A percentile compares a stretch with the other conserved stretches of the same genome.
phyloP scores from a whole-genome alignment of 1,284 basidiomycete species.

The Ceratobasidium sp. region DNA sequence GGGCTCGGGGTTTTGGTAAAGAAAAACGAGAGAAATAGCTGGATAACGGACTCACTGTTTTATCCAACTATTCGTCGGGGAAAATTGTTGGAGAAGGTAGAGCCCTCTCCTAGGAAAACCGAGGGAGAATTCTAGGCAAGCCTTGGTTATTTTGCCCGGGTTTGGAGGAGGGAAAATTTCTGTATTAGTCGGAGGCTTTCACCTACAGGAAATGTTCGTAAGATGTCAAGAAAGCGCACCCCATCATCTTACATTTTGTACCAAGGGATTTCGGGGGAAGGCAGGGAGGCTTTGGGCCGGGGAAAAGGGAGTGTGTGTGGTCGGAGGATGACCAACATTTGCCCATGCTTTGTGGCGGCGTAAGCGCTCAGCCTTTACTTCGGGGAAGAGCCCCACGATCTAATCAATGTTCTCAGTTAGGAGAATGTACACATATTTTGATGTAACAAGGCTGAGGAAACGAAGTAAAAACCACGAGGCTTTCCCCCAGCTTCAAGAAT shows the following conservation, averaged over 20 bases:
- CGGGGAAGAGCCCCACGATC: not conserved
- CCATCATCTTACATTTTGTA: not conserved
- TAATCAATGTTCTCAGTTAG: not conserved
- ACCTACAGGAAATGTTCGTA: not conserved
- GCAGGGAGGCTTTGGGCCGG: not conserved
- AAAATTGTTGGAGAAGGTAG: too few species aligned
- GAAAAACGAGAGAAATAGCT: too few species aligned
- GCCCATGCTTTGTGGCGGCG: not conserved
- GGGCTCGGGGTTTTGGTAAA: too few species aligned
- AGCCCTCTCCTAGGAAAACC: too few species aligned
- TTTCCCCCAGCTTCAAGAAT: not conserved
- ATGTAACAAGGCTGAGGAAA: slow-evolving; percentile 1
- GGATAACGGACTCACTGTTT: too few species aligned
- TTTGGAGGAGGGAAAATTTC: not conserved
- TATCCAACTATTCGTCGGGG: too few species aligned
- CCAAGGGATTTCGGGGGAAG: not conserved
- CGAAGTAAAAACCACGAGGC: not conserved
- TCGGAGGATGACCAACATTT: not conserved
- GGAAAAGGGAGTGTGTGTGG: not conserved
- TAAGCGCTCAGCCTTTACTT: slow-evolving; percentile 5
- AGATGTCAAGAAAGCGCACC: not conserved
- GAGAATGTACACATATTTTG: not conserved
- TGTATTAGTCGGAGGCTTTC: not conserved
- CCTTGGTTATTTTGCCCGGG: not conserved
- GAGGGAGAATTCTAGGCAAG: not conserved